Evolutionary conservation across 352 stramenopile species (phyloP).

Genomic region (Pythium insidiosum): DNA sequence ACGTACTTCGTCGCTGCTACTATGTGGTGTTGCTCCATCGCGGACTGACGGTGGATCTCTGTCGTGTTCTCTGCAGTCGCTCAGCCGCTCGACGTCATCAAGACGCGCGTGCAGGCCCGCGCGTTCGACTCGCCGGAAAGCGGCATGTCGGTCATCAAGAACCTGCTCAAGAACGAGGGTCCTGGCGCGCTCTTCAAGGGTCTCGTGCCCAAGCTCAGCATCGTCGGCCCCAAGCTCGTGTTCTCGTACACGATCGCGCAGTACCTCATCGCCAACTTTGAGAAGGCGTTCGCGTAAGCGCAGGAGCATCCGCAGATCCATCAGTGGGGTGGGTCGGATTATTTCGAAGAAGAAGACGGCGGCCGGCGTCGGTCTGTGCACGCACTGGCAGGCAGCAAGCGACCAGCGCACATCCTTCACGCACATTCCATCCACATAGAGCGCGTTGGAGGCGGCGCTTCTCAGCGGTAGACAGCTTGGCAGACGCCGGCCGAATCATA

Average conservation of each 20-base stretch:
- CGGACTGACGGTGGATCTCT: constrained; percentile 4
- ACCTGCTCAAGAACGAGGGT: constrained; percentile 91
- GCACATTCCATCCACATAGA: too few relatives aligned
- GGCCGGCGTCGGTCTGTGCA: too few relatives aligned
- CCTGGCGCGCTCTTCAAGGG: constrained; percentile 92
- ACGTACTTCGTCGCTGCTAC: constrained; percentile 7
- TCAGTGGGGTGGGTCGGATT: constrained; percentile 21
- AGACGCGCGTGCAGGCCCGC: constrained; percentile 92
- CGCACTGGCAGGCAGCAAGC: too few relatives aligned
- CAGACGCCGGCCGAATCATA: too few relatives aligned
- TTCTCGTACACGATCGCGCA: constrained; percentile 96
- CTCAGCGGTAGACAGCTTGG: too few relatives aligned
- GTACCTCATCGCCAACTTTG: constrained; percentile 92
- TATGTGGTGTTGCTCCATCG: background rate
- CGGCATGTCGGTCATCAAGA: constrained; percentile 86
- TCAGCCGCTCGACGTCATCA: constrained; percentile 93
- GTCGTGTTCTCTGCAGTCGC: constrained; percentile 45
- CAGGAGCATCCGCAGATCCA: constrained; percentile 9
- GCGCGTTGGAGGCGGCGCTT: too few relatives aligned
- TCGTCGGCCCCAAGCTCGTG: constrained; percentile 94
- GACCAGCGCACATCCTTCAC: too few relatives aligned
- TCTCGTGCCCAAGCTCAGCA: constrained; percentile 91
- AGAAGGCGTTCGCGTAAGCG: constrained; percentile 58
- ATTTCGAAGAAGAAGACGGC: too few relatives aligned
- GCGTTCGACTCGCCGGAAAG: constrained; percentile 92